These are phyloP conservation scores for Sporothrix variecibatus DNA, from an alignment of 2,329 filamentous ascomycete species.

Conservation along the genomic window DNA sequence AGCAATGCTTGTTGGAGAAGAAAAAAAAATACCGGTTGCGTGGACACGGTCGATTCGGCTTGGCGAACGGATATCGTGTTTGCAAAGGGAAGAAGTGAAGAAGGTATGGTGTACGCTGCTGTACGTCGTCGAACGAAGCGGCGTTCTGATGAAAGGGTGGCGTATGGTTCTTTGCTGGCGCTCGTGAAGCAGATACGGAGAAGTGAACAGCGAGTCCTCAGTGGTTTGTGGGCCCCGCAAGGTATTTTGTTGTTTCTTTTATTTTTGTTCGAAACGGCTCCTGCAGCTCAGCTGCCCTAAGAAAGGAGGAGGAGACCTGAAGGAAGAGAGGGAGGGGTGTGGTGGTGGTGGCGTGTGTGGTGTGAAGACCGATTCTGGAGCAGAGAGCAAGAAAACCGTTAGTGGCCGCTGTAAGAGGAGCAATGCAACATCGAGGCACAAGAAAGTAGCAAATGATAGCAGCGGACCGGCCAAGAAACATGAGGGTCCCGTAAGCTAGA, in stretches of 20 bases:
- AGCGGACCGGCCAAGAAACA: not conserved
- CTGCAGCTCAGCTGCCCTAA: conserved; percentile 31
- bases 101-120: not conserved
- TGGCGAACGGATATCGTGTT: conserved; percentile 18
- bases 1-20: conserved; percentile 32
- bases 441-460: conserved; percentile 14
- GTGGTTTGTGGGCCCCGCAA: conserved; percentile 14
- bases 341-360: not conserved
- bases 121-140: not conserved
- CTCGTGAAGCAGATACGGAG: conserved; percentile 5
- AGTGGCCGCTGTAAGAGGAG: conserved; percentile 7
- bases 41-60: conserved; percentile 1
- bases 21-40: conserved; percentile 20
- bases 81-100: not conserved
- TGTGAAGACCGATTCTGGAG: conserved; percentile 22
- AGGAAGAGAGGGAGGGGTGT: conserved; percentile 3
- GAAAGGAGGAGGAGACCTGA: conserved; percentile 22
- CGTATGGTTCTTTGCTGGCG: not conserved
- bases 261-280: conserved; percentile 26
- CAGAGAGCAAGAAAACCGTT: conserved; percentile 17
- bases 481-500: conserved; percentile 22
- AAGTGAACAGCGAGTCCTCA: conserved; percentile 7
- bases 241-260: conserved; percentile 12
- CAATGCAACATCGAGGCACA: conserved; percentile 19
- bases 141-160: not conserved